Base-by-base conservation (phyloP, 257 asterid genomes). In the Fraxinus quadrangulata region DNA sequence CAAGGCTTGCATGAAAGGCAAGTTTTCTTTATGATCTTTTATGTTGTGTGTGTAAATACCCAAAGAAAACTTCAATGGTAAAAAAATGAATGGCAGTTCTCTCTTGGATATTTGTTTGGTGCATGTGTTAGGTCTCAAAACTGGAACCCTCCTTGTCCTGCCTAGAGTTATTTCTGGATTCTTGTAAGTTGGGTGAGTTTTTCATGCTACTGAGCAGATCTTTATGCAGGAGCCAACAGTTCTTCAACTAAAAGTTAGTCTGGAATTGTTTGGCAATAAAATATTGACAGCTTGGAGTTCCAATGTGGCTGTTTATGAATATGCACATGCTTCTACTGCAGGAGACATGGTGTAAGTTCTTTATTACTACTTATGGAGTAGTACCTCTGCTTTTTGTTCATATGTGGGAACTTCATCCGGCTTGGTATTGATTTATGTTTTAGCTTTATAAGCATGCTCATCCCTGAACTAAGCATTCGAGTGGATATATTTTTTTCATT, bases 271-370 rank as follows among this genome's bases (percentile, higher is more conserved):
- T 70, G 99, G 98, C 72, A 97, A 96, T 90, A 97, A 93, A 73
- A 16, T 97, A 96, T 76, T 98, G 98, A 73, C 99, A 92, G 87
- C 90, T 93, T 81, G 98, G 98, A 80, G 98, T 92, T 84, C 77
- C 93, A 78, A 93, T 96, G 97, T 86, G 98, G 66, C 94, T 93
- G 33, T 96, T 96, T 84, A 93, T 83, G 99, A 96, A 90, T 92
- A 96, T 87, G 99, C 98, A 42, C 93, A 90, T 89, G 97, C 99
- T 84, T 96, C 99, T 61, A 91, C 98, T 83, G 99, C 97, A 33
- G 99, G 99, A 73, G 99, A 96, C 88, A 87, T 95, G 21, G 88
- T 97, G 98, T 93, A 84, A 87, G 96, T 81, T 80, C 84, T 51
- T 11, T 72, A 71, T 80, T 73, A 31, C 70, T 66, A 49, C 75